Evolutionary conservation across 805 yeast genomes (phyloP).

Genomic region (Saturnispora ahearnii): DNA sequence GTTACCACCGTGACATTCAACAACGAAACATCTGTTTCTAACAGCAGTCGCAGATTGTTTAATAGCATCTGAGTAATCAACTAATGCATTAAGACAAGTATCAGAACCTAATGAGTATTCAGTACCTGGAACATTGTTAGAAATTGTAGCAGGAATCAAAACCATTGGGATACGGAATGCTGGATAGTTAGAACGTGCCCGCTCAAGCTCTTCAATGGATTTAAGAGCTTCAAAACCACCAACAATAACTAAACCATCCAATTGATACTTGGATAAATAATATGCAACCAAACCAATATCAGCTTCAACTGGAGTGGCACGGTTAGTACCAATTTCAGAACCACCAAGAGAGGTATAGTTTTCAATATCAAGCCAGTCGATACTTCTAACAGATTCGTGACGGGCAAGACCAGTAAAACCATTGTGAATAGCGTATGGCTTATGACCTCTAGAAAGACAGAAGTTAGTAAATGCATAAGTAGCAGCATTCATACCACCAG

Average conservation of each 20-base stretch:
- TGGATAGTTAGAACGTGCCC: constrained; percentile 53
- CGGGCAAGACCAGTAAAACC: constrained; percentile 66
- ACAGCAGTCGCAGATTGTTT: constrained; percentile 74
- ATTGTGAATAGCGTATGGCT: constrained; percentile 59
- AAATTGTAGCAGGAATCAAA: constrained; percentile 69
- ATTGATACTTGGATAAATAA: constrained; percentile 55
- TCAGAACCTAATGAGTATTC: constrained; percentile 72
- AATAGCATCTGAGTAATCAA: constrained; percentile 68
- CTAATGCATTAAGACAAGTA: constrained; percentile 63
- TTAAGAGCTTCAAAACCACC: constrained; percentile 80
- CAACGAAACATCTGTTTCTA: constrained; percentile 69
- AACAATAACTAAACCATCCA: constrained; percentile 64
- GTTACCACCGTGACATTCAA: constrained; percentile 81
- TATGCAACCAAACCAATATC: constrained; percentile 67
- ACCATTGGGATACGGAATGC: constrained; percentile 72
- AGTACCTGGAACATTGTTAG: constrained; percentile 76
- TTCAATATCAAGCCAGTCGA: constrained; percentile 61
- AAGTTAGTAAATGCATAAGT: constrained; percentile 65
- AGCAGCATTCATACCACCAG: constrained; percentile 73
- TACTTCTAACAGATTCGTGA: constrained; percentile 49
- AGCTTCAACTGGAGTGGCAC: constrained; percentile 55
- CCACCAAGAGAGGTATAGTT: constrained; percentile 74
- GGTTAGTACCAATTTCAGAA: constrained; percentile 73
- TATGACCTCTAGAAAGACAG: constrained; percentile 70
- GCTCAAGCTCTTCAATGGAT: constrained; percentile 59